phyloP scores from a whole-genome alignment of 2,329 filamentous ascomycete species.

The Aspergillus pseudoterreus region DNA sequence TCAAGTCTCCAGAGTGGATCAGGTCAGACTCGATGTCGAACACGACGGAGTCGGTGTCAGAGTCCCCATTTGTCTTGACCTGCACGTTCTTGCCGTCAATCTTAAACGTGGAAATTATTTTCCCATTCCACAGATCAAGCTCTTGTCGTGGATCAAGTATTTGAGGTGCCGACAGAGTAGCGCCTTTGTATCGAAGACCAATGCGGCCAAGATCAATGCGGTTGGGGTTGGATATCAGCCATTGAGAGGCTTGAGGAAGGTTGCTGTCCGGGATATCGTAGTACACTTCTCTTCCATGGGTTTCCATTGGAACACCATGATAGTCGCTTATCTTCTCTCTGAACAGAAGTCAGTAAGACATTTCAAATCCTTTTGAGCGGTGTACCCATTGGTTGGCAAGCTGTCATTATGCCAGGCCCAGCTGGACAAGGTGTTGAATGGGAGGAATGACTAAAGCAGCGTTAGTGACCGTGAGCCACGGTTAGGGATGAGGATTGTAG shows the following conservation, averaged over 20 bases:
- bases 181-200: slow-evolving; percentile 7
- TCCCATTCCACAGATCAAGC: slow-evolving; percentile 12
- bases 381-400: slow-evolving; percentile 10
- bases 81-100: slow-evolving; percentile 3
- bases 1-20: slow-evolving; percentile 3
- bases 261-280: slow-evolving; percentile 13
- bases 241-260: slow-evolving; percentile 12
- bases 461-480: not conserved
- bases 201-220: slow-evolving; percentile 15
- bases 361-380: no score
- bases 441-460: slow-evolving; percentile 5
- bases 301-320: slow-evolving; percentile 5
- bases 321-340: slow-evolving; percentile 11
- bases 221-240: slow-evolving; percentile 14
- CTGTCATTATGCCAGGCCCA: slow-evolving; percentile 18
- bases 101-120: slow-evolving; percentile 9
- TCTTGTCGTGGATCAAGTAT: slow-evolving; percentile 8
- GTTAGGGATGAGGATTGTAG: no score
- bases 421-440: slow-evolving; percentile 14
- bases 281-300: slow-evolving; percentile 12
- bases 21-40: slow-evolving; percentile 6
- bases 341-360: not conserved
- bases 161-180: not conserved
- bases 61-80: slow-evolving; percentile 11
- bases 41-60: slow-evolving; percentile 6